Conservation (phyloP, 2,329 filamentous ascomycete genomes). For the Pseudogymnoascus sp. region DNA sequence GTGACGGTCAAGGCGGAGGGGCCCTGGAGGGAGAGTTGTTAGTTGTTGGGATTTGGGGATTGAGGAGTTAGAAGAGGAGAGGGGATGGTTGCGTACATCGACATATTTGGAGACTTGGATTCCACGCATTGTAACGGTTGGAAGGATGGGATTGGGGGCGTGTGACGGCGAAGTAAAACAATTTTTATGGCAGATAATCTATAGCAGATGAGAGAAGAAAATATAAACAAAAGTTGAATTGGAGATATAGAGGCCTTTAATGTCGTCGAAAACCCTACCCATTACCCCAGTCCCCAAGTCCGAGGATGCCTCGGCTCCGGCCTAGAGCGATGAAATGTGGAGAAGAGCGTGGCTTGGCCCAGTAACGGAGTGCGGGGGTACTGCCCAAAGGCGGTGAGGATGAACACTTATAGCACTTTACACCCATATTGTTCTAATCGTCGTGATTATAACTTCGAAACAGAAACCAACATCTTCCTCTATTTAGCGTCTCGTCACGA, state of each 20-base stretch:
- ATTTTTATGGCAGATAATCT: neutral
- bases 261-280: neutral
- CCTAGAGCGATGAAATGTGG: neutral
- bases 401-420: too few relatives aligned
- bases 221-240: neutral
- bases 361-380: neutral
- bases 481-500: too few relatives aligned
- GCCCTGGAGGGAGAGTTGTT: slow-evolving; percentile 40
- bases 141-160: neutral
- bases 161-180: neutral
- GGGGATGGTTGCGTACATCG: slow-evolving; percentile 42
- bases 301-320: slow-evolving; percentile 3
- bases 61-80: neutral
- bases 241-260: neutral
- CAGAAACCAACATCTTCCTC: too few relatives aligned
- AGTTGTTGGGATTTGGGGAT: neutral
- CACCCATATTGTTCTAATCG: too few relatives aligned
- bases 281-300: neutral
- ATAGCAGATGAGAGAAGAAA: neutral
- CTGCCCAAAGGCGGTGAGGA: neutral
- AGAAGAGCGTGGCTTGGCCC: neutral
- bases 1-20: slow-evolving; percentile 71
- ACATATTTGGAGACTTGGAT: slow-evolving; percentile 68
- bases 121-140: slow-evolving; percentile 50
- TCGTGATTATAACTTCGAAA: too few relatives aligned